Base-by-base conservation (phyloP, 306 rosid species). In the Malus fusca region DNA sequence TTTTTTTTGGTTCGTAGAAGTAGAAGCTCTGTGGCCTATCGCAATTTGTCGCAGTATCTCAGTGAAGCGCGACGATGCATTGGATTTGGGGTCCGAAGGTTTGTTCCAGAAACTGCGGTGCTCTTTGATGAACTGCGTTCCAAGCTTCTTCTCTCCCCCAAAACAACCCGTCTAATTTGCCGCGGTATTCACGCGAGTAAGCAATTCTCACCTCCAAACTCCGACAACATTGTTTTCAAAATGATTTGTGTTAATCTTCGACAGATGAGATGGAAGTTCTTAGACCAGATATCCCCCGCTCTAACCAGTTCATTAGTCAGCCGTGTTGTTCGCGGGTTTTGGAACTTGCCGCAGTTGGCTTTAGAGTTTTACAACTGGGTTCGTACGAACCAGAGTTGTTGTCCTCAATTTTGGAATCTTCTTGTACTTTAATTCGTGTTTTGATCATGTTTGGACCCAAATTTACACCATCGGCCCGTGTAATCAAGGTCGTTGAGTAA, bases 221-320 rank as follows among this genome's bases (percentile, higher is more conserved):
- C 90, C 3, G 83, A 86, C 70, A 89, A 86, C 51, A 82, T 84
- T 25, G 68, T 88, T 63, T 84, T 81, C 42, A 84, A 77, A 58
- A 79, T 90, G 30, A 25, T 88, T 76, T 88, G 88, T 76, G 83
- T 84, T 59, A 73, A 86, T 74, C 65, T 88, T 8, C 82, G 73
- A 62, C 92, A 80, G 65, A 80, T 77, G 83, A 84, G 82, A 84
- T 86, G 92, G 92, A 86, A 63, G 52, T 71, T 75, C 60, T 65
- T 86, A 60, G 87, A 86, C 69, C 84, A 76, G 79, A 65, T 84
- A 37, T 80, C 86, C n/a, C 81, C 82, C 13, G 80, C 77, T 31
- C 79, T 25, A 42, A 80, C 85, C 58, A 65, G 35, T 60, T 84
- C 79, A 1, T 42, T 86, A 52, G 77, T 86, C 18, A 76, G 78